Evolutionary conservation across 257 asterid genomes (phyloP), one percentile per base, ranked within the genome.

Genomic region (Solanum okadae): DNA sequence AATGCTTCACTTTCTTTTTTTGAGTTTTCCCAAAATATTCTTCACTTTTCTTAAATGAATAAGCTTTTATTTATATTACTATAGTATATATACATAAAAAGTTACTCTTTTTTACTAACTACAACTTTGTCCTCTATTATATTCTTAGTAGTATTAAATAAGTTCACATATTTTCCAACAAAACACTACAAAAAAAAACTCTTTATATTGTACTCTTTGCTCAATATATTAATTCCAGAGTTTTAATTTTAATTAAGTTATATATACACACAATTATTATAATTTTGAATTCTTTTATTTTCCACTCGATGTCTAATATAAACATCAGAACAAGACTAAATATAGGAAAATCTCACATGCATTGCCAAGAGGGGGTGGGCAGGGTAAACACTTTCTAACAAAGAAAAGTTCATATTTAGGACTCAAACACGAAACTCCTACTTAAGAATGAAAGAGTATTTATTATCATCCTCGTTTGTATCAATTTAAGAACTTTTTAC

Each of bases 381-480:
- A 0, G 79, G 25, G n/a, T 72, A 72, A 31, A 10, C 15, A 5
- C 42, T 18, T 67, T 5, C 37, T 29, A 27, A 14, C 1, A 29
- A 29, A 14, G 22, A 14, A 6, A 25, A 70, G 3, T 70, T 7
- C 12, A 6, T 70, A 18, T 33, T 4, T 8, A 16, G 2, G 0
- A 9, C 1, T 33, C 7, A 1, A 27, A 68, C 20, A 2, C 0
- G 12, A 1, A 7, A 31, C 0, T 1, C 1, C 1, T 71, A 2
- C 5, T 8, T 72, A 33, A 72, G 13, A 18, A 33, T 72, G 8
- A 70, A 27, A 31, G 1, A 8, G 14, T 33, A 72, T 5, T 16
- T 33, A 72, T 20, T 23, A 33, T 4, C 14, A 33, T 11, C 15
- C 44, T 72, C 2, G 8, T 16, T 33, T 8, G 1, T 33, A 9